A percentile compares a stretch with the other conserved stretches of the same genome.
Conservation (phyloP, 2,329 filamentous ascomycete genomes). For the Colletotrichum lupini region DNA sequence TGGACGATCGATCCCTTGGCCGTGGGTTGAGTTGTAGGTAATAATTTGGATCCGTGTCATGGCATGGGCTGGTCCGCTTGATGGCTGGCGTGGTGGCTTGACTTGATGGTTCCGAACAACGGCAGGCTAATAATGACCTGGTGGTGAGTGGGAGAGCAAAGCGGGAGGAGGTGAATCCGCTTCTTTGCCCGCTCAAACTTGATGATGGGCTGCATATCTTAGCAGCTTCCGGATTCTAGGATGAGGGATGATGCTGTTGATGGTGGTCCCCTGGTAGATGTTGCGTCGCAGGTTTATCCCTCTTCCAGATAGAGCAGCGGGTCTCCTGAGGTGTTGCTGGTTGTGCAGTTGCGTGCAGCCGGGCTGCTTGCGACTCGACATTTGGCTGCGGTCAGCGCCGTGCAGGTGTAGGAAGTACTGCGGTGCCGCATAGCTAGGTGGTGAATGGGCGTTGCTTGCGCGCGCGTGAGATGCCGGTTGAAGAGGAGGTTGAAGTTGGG, state of each 20-base stretch:
- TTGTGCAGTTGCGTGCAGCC: background rate
- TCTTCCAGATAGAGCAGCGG: background rate
- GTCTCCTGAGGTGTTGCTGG: conserved; percentile 1
- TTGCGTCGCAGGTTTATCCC: conserved; percentile 18
- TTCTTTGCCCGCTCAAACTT: conserved; percentile 7
- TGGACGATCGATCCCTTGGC: background rate
- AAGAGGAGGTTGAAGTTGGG: conserved; percentile 6
- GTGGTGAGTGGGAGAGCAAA: background rate
- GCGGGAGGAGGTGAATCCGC: background rate
- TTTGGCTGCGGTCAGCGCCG: background rate
- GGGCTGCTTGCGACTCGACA: conserved; percentile 16
- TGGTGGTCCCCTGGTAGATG: conserved; percentile 11
- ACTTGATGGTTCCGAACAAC: background rate
- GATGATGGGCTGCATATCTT: background rate
- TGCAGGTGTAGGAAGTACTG: background rate
- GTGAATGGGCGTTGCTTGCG: background rate
- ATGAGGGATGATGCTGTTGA: conserved; percentile 11
- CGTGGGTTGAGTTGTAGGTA: background rate
- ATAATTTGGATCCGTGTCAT: background rate
- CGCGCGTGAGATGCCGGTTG: background rate
- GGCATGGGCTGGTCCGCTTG: background rate
- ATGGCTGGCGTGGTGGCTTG: background rate
- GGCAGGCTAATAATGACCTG: background rate
- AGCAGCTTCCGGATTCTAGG: background rate
- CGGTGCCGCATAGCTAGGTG: background rate